A percentile compares a stretch with the other conserved stretches of the same genome.
These are phyloP conservation scores for Henckelia pumila DNA, from an alignment of 257 asterid genomes.

Conservation along the genomic window DNA sequence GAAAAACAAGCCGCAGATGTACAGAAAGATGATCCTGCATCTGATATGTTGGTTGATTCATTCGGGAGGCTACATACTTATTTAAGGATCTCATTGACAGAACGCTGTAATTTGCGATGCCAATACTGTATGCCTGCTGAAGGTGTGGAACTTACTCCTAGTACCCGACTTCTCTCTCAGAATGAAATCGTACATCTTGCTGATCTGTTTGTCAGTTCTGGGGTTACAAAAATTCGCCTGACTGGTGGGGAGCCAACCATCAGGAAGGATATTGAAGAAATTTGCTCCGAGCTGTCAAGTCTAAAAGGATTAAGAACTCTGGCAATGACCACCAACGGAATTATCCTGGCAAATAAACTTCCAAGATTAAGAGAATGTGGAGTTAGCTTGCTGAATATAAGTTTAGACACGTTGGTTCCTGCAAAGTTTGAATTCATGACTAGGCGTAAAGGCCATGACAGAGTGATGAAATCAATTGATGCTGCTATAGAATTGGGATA, in stretches of 20 bases:
- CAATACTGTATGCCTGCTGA: constrained; percentile 98
- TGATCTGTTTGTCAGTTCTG: constrained; percentile 76
- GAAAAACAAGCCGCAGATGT: constrained; percentile 37
- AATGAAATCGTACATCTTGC: constrained; percentile 77
- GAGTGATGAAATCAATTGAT: constrained; percentile 79
- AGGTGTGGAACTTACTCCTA: constrained; percentile 82
- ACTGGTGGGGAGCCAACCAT: constrained; percentile 96
- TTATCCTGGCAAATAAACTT: constrained; percentile 69
- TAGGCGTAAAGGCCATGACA: constrained; percentile 87
- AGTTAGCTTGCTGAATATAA: constrained; percentile 73
- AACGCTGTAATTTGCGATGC: constrained; percentile 93
- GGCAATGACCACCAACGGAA: constrained; percentile 93
- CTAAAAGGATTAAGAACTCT: constrained; percentile 70
- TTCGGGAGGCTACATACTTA: constrained; percentile 92
- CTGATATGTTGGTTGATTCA: constrained; percentile 76
- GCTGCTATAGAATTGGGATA: constrained; percentile 77
- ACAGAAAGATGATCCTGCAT: constrained; percentile 40
- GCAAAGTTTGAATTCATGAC: constrained; percentile 94
- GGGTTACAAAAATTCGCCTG: constrained; percentile 83
- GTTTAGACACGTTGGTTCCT: constrained; percentile 91
- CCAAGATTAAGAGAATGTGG: constrained; percentile 66
- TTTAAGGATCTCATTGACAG: constrained; percentile 86
- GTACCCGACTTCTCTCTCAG: constrained; percentile 56
- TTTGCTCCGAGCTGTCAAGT: constrained; percentile 66
- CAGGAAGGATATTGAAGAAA: constrained; percentile 83